Evolutionary conservation across 208 protist genomes (phyloP).

Genomic region (Leishmania arabica): DNA sequence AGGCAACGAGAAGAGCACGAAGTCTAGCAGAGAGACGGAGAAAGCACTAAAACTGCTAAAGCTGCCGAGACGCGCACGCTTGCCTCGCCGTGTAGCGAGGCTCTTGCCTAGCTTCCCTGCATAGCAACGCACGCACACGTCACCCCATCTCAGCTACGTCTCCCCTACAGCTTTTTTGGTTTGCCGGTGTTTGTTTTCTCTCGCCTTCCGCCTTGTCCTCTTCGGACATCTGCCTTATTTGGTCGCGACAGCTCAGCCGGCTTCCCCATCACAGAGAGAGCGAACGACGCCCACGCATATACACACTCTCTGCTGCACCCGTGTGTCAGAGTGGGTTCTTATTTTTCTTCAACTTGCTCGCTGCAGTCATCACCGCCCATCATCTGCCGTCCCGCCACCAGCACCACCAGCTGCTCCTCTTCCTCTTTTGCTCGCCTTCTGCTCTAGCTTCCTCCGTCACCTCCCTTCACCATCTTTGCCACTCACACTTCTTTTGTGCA

Average conservation of each 20-base stretch:
- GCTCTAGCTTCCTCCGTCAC: neutral
- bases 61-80: neutral
- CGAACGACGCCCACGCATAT: neutral
- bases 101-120: neutral
- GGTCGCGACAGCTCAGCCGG: neutral
- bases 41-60: neutral
- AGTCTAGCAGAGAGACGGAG: neutral
- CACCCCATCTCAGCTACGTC: neutral
- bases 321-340: too few species aligned
- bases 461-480: neutral
- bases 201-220: neutral
- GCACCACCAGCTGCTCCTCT: neutral
- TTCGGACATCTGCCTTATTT: neutral
- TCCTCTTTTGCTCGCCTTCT: neutral
- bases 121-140: neutral
- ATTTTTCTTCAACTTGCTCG: too few species aligned
- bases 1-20: neutral
- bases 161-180: neutral
- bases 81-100: neutral
- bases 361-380: too few species aligned
- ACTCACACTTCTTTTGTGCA: neutral
- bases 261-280: neutral
- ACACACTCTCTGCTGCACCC: neutral
- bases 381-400: too few species aligned
- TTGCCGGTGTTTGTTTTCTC: neutral